Percentiles rank a stretch among this genome's conserved stretches.
These are phyloP conservation scores for Capsaspora owczarzaki DNA, from an alignment of 78 protist species.

Conservation along the genomic window DNA sequence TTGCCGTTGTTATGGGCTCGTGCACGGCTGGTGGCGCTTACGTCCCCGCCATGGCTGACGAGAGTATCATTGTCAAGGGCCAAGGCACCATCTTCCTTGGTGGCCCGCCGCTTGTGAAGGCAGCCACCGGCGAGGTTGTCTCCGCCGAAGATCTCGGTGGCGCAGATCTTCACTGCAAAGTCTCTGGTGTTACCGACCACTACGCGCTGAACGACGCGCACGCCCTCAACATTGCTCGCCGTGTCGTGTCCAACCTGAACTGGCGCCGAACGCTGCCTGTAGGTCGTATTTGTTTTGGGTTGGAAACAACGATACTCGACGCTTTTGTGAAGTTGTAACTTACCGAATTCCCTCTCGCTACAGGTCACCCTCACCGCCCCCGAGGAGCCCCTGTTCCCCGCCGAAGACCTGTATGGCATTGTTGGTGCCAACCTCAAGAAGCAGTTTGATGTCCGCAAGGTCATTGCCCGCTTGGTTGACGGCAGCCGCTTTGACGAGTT, in stretches of 20 bases:
- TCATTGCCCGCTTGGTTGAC: conserved; percentile 89
- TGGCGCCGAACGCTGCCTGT: conserved; percentile 5
- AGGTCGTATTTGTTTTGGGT: background rate
- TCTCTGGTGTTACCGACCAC: conserved; percentile 93
- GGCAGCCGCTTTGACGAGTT: conserved; percentile 86
- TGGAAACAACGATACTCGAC: background rate
- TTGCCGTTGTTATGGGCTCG: conserved; percentile 94
- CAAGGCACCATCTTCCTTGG: conserved; percentile 92
- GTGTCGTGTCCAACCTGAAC: conserved; percentile 75
- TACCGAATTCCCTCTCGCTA: background rate
- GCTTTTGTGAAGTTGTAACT: background rate
- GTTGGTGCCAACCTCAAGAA: conserved; percentile 51
- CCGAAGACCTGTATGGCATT: conserved; percentile 67
- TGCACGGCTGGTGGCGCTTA: conserved; percentile 98
- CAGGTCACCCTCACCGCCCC: background rate
- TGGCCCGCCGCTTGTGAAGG: conserved; percentile 93
- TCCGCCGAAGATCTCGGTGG: conserved; percentile 93
- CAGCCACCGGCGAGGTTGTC: conserved; percentile 92
- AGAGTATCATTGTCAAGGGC: conserved; percentile 74
- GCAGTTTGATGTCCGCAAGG: conserved; percentile 60
- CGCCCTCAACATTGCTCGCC: conserved; percentile 74
- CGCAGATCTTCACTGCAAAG: conserved; percentile 84
- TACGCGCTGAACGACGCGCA: conserved; percentile 81
- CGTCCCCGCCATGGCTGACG: conserved; percentile 96
- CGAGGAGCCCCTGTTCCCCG: conserved; percentile 65